phyloP scores from a whole-genome alignment of 2,329 filamentous ascomycete genomes.

The Ustulina deusta region DNA sequence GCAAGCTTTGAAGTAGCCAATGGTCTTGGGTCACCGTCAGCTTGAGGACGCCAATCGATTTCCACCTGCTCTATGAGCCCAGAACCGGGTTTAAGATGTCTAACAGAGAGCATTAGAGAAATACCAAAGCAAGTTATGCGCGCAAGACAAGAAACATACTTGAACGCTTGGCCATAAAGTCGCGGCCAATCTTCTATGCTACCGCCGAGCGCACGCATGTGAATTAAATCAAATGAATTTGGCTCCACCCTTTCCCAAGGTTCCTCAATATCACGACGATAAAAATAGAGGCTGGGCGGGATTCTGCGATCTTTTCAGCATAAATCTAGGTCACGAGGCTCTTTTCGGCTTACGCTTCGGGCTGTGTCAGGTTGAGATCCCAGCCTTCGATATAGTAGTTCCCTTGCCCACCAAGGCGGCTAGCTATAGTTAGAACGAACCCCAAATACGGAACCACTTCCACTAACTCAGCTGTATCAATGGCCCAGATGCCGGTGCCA shows the following conservation, averaged over 20 bases:
- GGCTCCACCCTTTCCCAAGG: slow-evolving; percentile 69
- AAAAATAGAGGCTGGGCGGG: slow-evolving; percentile 75
- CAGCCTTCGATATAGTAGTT: slow-evolving; percentile 52
- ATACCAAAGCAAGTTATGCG: background rate
- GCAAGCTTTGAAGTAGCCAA: slow-evolving; percentile 65
- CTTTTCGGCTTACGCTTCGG: slow-evolving; percentile 49
- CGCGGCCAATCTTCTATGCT: slow-evolving; percentile 81
- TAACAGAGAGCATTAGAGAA: slow-evolving; percentile 51
- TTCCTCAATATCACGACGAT: slow-evolving; percentile 81
- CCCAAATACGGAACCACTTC: background rate
- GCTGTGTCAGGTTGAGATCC: slow-evolving; percentile 55
- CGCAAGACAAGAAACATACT: slow-evolving; percentile 59
- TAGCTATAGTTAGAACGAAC: slow-evolving; percentile 35
- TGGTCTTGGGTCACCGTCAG: slow-evolving; percentile 66
- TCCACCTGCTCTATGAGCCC: slow-evolving; percentile 90
- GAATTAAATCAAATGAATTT: slow-evolving; percentile 82
- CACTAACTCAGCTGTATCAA: slow-evolving; percentile 82
- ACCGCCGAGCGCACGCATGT: slow-evolving; percentile 82
- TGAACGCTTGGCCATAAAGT: slow-evolving; percentile 77
- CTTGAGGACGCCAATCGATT: slow-evolving; percentile 83
- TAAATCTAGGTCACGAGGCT: background rate
- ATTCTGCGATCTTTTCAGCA: slow-evolving; percentile 64
- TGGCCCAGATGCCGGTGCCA: slow-evolving; percentile 91
- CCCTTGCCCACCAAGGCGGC: slow-evolving; percentile 42
- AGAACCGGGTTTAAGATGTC: slow-evolving; percentile 79